A percentile compares a stretch with the other conserved stretches of the same genome.
These are phyloP conservation scores for Camillea tinctor DNA, from an alignment of 2,329 filamentous ascomycete genomes.

Conservation along the genomic window DNA sequence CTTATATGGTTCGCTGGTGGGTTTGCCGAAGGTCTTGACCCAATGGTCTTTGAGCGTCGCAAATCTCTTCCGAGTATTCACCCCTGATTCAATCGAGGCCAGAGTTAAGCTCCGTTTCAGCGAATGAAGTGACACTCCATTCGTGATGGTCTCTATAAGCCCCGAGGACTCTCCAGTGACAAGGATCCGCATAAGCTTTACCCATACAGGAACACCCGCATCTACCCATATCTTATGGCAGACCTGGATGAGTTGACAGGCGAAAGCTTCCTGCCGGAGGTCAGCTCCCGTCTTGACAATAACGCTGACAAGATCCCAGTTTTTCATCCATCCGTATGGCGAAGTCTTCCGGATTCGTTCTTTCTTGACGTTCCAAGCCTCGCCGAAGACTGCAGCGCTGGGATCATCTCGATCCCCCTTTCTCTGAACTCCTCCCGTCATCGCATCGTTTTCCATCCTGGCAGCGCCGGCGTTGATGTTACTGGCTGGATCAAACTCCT, in stretches of 20 bases:
- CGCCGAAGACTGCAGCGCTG: constrained; percentile 81
- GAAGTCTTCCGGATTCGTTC: constrained; percentile 81
- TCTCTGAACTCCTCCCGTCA: constrained; percentile 78
- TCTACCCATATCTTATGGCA: constrained; percentile 82
- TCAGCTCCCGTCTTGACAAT: constrained; percentile 87
- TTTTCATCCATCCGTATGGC: constrained; percentile 85
- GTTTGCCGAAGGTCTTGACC: constrained; percentile 71
- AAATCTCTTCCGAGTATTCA: constrained; percentile 72
- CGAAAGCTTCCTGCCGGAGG: constrained; percentile 80
- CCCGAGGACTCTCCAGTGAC: constrained; percentile 84
- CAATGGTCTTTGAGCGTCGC: constrained; percentile 82
- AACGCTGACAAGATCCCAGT: constrained; percentile 83
- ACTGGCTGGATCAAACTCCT: constrained; percentile 48
- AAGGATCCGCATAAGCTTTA: constrained; percentile 82
- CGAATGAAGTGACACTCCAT: constrained; percentile 83
- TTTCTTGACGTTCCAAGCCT: constrained; percentile 81
- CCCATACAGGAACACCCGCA: constrained; percentile 75
- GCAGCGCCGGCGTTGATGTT: constrained; percentile 74
- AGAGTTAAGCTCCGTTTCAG: constrained; percentile 80
- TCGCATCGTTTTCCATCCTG: constrained; percentile 86
- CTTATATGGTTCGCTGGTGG: constrained; percentile 66
- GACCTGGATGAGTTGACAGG: constrained; percentile 78
- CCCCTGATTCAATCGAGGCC: constrained; percentile 68
- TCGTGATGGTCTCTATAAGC: constrained; percentile 84
- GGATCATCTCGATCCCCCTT: constrained; percentile 83